Percentiles rank a stretch among this genome's conserved stretches.
Evolutionary conservation across 2,329 filamentous ascomycete genomes (phyloP).

Genomic region (Dichotomopilus funicola): DNA sequence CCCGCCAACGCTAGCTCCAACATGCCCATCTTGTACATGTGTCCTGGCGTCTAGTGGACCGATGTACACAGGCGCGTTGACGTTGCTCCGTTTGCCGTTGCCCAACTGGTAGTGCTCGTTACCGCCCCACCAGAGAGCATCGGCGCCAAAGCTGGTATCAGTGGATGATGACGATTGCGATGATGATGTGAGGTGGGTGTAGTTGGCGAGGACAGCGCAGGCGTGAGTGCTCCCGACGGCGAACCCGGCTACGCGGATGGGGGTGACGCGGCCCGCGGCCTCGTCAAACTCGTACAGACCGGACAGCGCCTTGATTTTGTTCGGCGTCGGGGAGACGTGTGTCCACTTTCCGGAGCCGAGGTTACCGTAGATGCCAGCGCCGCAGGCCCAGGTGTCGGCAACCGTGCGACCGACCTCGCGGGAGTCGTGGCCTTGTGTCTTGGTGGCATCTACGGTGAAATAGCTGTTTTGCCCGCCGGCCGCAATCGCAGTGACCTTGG

Average conservation of each 20-base stretch:
- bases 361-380: conserved; percentile 75
- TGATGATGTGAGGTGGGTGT: conserved; percentile 57
- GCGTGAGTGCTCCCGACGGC: conserved; percentile 75
- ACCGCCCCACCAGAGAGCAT: conserved; percentile 88
- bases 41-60: conserved; percentile 59
- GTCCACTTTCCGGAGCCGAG: conserved; percentile 86
- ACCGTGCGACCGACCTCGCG: conserved; percentile 43
- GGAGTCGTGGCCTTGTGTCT: conserved; percentile 37
- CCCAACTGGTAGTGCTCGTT: conserved; percentile 94
- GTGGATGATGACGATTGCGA: conserved; percentile 40
- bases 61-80: conserved; percentile 70
- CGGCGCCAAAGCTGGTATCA: conserved; percentile 81
- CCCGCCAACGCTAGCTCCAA: conserved; percentile 50
- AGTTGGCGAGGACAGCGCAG: conserved; percentile 76
- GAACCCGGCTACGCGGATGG: conserved; percentile 69
- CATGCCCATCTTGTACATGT: conserved; percentile 47
- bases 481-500: conserved; percentile 68
- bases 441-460: conserved; percentile 73
- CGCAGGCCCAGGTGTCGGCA: conserved; percentile 80
- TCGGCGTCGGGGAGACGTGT: conserved; percentile 70
- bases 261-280: conserved; percentile 54
- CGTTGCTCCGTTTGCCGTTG: conserved; percentile 80
- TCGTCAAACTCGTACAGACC: conserved; percentile 87
- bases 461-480: conserved; percentile 85
- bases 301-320: conserved; percentile 76